Conservation (phyloP, 768 basidiomycete species). For the Termitomyces sp. region DNA sequence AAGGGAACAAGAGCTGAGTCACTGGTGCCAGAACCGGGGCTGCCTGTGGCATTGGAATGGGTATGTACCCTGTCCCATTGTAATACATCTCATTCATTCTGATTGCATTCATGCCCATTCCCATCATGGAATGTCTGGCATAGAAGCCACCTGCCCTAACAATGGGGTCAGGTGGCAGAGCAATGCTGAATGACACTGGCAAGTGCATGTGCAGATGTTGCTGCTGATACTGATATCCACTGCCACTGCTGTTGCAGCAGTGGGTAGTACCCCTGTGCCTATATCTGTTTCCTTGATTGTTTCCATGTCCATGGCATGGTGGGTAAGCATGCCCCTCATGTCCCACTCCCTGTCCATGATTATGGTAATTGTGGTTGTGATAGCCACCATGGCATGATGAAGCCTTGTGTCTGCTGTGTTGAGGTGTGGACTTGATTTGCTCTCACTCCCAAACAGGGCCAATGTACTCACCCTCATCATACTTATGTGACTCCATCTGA, state of each 20-base stretch:
- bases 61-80: constrained; percentile 23
- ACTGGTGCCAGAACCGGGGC: constrained; percentile 20
- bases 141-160: neutral
- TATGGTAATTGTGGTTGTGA: neutral
- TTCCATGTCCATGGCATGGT: constrained; percentile 18
- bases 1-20: constrained; percentile 34
- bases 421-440: neutral
- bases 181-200: constrained; percentile 23
- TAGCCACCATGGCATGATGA: neutral
- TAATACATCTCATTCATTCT: constrained; percentile 16
- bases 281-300: constrained; percentile 26
- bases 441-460: constrained; percentile 16
- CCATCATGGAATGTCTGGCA: constrained; percentile 2
- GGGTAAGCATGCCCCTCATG: constrained; percentile 4
- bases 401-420: constrained; percentile 11
- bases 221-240: constrained; percentile 3
- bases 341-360: constrained; percentile 1
- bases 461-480: constrained; percentile 1
- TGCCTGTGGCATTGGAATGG: neutral
- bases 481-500: constrained; percentile 11
- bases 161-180: constrained; percentile 15
- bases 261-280: constrained; percentile 25
- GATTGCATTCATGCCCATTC: constrained; percentile 1
- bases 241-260: constrained; percentile 28
- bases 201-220: constrained; percentile 12